Evolutionary conservation across 1,284 basidiomycete genomes (phyloP).

Genomic region (Phylloboletellus chloephorus): DNA sequence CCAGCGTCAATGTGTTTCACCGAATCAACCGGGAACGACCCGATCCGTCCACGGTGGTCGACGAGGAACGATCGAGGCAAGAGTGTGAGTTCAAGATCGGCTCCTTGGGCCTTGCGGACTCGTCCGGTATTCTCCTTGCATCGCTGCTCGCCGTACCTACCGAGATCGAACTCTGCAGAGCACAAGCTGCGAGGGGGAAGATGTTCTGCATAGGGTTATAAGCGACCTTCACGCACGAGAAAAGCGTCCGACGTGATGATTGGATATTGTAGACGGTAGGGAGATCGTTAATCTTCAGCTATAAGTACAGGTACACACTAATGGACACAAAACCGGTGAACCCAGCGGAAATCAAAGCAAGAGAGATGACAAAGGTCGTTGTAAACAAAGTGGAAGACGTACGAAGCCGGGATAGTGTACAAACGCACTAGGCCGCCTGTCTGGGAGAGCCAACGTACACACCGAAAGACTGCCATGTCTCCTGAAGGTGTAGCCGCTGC

Average conservation of each 20-base stretch:
- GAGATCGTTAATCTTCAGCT: no score
- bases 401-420: background rate
- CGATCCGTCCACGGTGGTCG: conserved; percentile 37
- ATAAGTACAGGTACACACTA: no score
- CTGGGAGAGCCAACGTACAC: conserved; percentile 38
- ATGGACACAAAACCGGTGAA: background rate
- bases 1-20: conserved; percentile 83
- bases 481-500: conserved; percentile 46
- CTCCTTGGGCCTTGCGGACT: conserved; percentile 75
- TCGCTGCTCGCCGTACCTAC: conserved; percentile 78
- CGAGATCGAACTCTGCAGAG: conserved; percentile 73
- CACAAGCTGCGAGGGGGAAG: conserved; percentile 70
- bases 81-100: conserved; percentile 88
- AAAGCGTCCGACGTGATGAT: no score
- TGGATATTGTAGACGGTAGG: no score
- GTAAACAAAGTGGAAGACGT: background rate
- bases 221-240: background rate
- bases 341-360: background rate
- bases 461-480: conserved; percentile 56
- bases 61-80: conserved; percentile 57
- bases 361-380: background rate
- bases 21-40: conserved; percentile 72
- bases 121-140: conserved; percentile 74
- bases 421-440: conserved; percentile 4
- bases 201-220: conserved; percentile 67